Evolutionary conservation across 163 green algal species (phyloP).

Genomic region (Volvox carteri): DNA sequence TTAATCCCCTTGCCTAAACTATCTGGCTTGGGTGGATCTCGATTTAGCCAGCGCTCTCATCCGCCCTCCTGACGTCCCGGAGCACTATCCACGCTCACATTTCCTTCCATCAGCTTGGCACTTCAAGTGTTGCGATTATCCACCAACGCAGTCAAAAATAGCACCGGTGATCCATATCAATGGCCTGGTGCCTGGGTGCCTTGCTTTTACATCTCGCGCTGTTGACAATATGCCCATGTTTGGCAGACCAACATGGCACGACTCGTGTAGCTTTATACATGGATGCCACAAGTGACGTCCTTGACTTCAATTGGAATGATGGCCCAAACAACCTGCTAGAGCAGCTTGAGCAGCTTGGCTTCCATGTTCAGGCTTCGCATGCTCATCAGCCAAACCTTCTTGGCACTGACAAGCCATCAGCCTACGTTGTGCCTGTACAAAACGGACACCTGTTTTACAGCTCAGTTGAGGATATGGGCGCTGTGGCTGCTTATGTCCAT

Average conservation of each 20-base stretch:
- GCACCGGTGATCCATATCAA: background rate
- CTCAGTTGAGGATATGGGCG: conserved; percentile 19
- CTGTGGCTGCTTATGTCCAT: background rate
- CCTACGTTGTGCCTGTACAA: conserved; percentile 26
- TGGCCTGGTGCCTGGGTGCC: background rate
- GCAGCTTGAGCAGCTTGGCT: conserved; percentile 11
- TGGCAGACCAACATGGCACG: background rate
- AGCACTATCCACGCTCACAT: background rate
- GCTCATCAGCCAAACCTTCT: conserved; percentile 3
- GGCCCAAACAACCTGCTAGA: background rate
- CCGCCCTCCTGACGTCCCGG: background rate
- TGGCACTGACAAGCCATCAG: background rate
- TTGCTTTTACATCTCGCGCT: background rate
- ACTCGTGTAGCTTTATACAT: conserved; percentile 23
- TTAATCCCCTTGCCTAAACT: background rate
- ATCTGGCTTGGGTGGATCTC: background rate
- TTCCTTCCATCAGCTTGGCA: background rate
- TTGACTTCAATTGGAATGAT: conserved; percentile 10
- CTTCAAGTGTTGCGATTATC: background rate
- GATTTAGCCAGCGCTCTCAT: background rate
- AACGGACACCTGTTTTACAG: conserved; percentile 17
- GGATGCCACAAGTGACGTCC: background rate
- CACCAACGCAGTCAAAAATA: background rate
- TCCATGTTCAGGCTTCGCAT: background rate
- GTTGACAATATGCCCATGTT: background rate